Evolutionary conservation across 768 basidiomycete species (phyloP).

Genomic region (Pulveroboletus ravenelii): DNA sequence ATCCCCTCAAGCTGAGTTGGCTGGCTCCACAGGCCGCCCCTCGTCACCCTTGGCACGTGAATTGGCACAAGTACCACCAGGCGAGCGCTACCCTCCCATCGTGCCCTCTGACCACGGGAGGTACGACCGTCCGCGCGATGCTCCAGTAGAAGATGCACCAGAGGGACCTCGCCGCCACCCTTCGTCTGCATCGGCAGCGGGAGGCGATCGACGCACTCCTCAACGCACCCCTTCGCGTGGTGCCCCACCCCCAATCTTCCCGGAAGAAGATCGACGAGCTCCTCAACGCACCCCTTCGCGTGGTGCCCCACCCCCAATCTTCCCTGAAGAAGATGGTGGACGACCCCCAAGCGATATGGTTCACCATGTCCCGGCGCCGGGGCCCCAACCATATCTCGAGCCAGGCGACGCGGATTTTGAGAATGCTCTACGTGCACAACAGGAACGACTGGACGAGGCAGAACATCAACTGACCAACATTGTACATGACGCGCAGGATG

Average conservation of each 20-base stretch:
- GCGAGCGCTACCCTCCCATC: constrained; percentile 12
- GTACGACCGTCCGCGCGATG: background rate
- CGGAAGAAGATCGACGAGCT: constrained; percentile 12
- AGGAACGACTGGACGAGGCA: constrained; percentile 54
- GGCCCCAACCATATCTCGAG: constrained; percentile 11
- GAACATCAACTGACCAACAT: constrained; percentile 48
- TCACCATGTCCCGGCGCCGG: constrained; percentile 25
- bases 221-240: constrained; percentile 18
- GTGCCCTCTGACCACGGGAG: constrained; percentile 6
- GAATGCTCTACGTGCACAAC: constrained; percentile 42
- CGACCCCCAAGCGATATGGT: constrained; percentile 25
- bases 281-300: constrained; percentile 18
- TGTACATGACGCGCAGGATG: constrained; percentile 47
- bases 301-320: constrained; percentile 6
- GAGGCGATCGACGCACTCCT: constrained; percentile 3
- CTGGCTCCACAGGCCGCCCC: constrained; percentile 13
- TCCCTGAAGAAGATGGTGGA: constrained; percentile 17
- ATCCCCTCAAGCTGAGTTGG: constrained; percentile 3
- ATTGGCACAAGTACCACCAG: constrained; percentile 6
- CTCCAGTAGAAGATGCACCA: background rate
- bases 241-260: constrained; percentile 7
- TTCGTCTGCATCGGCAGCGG: constrained; percentile 4
- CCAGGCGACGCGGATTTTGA: constrained; percentile 32
- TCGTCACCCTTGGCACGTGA: constrained; percentile 10
- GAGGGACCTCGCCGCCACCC: constrained; percentile 4